phyloP scores from a whole-genome alignment of 805 yeast genomes.

The Yarrowia deformans region DNA sequence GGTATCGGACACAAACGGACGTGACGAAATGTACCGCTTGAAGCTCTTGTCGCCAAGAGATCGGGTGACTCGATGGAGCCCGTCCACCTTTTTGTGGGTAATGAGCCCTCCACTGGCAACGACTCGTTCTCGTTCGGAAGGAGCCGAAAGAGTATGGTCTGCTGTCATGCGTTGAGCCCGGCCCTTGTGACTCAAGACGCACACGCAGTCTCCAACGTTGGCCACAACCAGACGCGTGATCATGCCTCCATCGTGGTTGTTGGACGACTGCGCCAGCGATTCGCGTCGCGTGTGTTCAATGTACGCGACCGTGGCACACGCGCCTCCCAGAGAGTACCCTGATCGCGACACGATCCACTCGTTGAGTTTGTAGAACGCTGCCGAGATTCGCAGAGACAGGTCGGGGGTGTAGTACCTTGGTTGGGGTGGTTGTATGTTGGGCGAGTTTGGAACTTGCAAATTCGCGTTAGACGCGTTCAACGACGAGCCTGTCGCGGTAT shows the following conservation, averaged over 20 bases:
- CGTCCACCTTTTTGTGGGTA: slow-evolving; percentile 60
- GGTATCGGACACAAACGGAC: slow-evolving; percentile 72
- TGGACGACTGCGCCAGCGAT: slow-evolving; percentile 20
- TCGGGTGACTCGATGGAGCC: slow-evolving; percentile 82
- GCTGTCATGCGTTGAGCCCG: slow-evolving; percentile 28
- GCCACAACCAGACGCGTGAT: slow-evolving; percentile 28
- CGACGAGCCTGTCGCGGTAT: too few relatives aligned
- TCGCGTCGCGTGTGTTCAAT: slow-evolving; percentile 22
- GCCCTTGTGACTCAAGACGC: slow-evolving; percentile 27
- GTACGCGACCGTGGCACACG: slow-evolving; percentile 31
- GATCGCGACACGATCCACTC: slow-evolving; percentile 26
- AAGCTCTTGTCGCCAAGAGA: slow-evolving; percentile 82
- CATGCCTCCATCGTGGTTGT: background rate
- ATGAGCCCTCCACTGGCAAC: slow-evolving; percentile 33
- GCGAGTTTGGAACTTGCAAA: slow-evolving; percentile 1
- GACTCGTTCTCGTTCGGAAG: slow-evolving; percentile 38
- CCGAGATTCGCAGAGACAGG: slow-evolving; percentile 13
- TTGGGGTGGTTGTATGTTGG: background rate
- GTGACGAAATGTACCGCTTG: slow-evolving; percentile 75
- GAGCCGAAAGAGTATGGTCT: slow-evolving; percentile 23
- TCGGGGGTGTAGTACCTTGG: slow-evolving; percentile 31
- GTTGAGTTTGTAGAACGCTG: slow-evolving; percentile 31
- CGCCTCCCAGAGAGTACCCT: slow-evolving; percentile 25
- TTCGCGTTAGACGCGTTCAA: background rate
- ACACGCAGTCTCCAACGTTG: slow-evolving; percentile 18